Evolutionary conservation across 1,284 basidiomycete genomes (phyloP).

Genomic region (Cutaneotrichosporon cyanovorans): DNA sequence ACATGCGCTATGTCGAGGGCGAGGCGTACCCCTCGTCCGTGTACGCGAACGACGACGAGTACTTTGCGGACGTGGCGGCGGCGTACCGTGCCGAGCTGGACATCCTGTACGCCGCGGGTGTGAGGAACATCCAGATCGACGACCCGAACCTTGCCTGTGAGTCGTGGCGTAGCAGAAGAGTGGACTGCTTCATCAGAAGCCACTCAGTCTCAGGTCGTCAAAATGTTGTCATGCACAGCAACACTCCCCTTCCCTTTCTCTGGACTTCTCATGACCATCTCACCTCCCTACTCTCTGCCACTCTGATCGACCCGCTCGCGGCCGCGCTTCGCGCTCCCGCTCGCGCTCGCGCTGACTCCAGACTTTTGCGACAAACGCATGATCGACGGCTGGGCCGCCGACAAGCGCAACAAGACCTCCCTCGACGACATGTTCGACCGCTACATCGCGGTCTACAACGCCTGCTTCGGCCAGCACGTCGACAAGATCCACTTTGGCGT

Average conservation of each 20-base stretch:
- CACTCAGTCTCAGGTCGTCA: too few relatives aligned
- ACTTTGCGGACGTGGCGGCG: constrained; percentile 55
- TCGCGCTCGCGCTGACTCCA: constrained; percentile 4
- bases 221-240: too few relatives aligned
- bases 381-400: constrained; percentile 47
- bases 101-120: constrained; percentile 64
- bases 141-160: constrained; percentile 48
- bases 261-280: too few relatives aligned
- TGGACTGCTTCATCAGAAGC: too few relatives aligned
- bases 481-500: constrained; percentile 60
- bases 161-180: too few relatives aligned
- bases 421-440: constrained; percentile 58
- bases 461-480: constrained; percentile 55
- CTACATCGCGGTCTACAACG: constrained; percentile 65
- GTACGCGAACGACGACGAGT: constrained; percentile 28
- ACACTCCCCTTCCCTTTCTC: too few relatives aligned
- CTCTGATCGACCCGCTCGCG: too few relatives aligned
- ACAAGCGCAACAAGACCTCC: constrained; percentile 57
- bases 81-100: constrained; percentile 66
- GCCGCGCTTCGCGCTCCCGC: too few relatives aligned
- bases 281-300: too few relatives aligned
- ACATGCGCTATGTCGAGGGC: constrained; percentile 49
- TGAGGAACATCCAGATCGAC: constrained; percentile 65
- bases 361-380: constrained; percentile 32
- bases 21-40: constrained; percentile 19